Conservation (phyloP, 495 filamentous ascomycete genomes). For the Hypoxylon crocopeplum region DNA sequence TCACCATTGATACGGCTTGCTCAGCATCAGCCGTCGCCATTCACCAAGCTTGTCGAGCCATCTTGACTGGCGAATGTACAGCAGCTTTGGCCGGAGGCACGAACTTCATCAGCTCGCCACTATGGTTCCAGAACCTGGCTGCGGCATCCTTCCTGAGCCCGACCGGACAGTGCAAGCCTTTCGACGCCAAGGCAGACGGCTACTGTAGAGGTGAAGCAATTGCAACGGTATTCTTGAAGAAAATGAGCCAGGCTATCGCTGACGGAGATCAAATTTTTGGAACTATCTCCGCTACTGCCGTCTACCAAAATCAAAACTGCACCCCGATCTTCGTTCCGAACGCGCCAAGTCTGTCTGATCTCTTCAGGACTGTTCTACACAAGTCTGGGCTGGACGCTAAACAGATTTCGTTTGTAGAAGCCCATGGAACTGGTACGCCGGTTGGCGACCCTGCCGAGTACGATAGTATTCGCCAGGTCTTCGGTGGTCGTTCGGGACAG, state of each 20-base stretch:
- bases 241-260: conserved; percentile 47
- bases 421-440: conserved; percentile 53
- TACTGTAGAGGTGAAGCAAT: conserved; percentile 65
- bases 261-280: conserved; percentile 57
- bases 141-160: conserved; percentile 48
- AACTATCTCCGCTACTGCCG: conserved; percentile 54
- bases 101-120: conserved; percentile 30
- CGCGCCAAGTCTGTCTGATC: conserved; percentile 21
- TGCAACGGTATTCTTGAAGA: conserved; percentile 57
- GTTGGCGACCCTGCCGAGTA: conserved; percentile 46
- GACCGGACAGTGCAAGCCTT: conserved; percentile 38
- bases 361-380: conserved; percentile 31
- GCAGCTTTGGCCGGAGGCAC: conserved; percentile 52
- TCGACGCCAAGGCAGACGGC: conserved; percentile 59
- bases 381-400: conserved; percentile 1
- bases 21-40: conserved; percentile 58
- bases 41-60: conserved; percentile 50
- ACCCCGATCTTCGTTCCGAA: conserved; percentile 46
- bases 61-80: conserved; percentile 50
- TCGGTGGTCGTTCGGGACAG: conserved; percentile 41
- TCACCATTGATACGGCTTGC: conserved; percentile 64
- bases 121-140: conserved; percentile 47
- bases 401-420: conserved; percentile 36
- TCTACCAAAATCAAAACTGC: conserved; percentile 51
- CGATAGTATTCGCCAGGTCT: conserved; percentile 33